phyloP scores from a whole-genome alignment of 2,329 filamentous ascomycete genomes.

The Penicillium sclerotiorum region DNA sequence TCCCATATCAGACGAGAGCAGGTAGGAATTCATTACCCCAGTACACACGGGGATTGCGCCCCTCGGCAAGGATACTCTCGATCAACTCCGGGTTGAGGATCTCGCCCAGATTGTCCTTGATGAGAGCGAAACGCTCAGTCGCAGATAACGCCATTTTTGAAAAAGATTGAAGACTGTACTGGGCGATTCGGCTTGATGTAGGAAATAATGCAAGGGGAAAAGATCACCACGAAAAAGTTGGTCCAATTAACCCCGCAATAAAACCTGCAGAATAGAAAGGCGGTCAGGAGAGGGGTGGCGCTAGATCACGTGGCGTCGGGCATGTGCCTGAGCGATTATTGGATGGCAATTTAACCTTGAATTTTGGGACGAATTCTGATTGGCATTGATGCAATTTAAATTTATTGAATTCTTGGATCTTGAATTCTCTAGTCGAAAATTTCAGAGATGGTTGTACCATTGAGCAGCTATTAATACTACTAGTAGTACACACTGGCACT shows the following conservation, averaged over 20 bases:
- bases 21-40: conserved; percentile 30
- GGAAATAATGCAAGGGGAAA: neutral
- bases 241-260: neutral
- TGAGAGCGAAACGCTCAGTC: conserved; percentile 61
- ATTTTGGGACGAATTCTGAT: too few species aligned
- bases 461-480: too few species aligned
- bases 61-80: conserved; percentile 32
- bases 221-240: neutral
- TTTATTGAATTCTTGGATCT: too few species aligned
- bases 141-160: too few species aligned
- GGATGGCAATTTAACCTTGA: too few species aligned
- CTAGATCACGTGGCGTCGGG: too few species aligned
- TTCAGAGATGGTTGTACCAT: too few species aligned
- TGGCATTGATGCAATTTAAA: too few species aligned
- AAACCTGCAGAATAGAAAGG: neutral
- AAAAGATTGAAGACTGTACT: neutral
- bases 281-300: neutral
- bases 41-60: conserved; percentile 34
- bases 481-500: too few species aligned
- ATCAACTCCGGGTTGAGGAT: conserved; percentile 69
- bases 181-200: neutral
- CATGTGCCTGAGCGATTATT: too few species aligned
- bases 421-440: too few species aligned
- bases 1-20: conserved; percentile 57
- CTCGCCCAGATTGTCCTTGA: conserved; percentile 79